These are phyloP conservation scores for Cytospora paraplurivora DNA, from an alignment of 2,329 filamentous ascomycete genomes.

Conservation along the genomic window DNA sequence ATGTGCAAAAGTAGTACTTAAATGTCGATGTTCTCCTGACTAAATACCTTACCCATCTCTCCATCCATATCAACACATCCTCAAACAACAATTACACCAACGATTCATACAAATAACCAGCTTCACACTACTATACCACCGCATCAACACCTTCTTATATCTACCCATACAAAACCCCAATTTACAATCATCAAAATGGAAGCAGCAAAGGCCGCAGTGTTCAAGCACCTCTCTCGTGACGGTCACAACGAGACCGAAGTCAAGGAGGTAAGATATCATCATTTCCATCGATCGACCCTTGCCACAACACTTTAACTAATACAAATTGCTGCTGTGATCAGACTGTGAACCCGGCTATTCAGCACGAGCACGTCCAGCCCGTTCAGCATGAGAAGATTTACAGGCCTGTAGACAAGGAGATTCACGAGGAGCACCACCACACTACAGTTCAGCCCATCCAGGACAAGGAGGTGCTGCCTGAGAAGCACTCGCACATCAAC, in stretches of 20 bases:
- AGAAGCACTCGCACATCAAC: not conserved
- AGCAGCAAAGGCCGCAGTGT: conserved; percentile 64
- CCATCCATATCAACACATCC: not conserved
- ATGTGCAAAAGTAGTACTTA: not conserved
- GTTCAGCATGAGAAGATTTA: conserved; percentile 63
- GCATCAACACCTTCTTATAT: too few species aligned
- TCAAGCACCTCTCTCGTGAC: conserved; percentile 60
- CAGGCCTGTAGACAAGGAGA: conserved; percentile 66
- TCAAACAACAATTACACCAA: not conserved
- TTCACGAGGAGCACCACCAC: conserved; percentile 74
- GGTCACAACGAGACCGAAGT: conserved; percentile 72
- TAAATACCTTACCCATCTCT: not conserved
- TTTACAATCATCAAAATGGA: conserved; percentile 55
- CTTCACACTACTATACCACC: too few species aligned
- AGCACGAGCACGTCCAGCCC: conserved; percentile 61
- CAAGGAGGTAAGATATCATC: conserved; percentile 50
- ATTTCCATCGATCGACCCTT: not conserved
- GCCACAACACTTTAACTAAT: not conserved
- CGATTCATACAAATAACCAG: not conserved
- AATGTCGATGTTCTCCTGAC: not conserved
- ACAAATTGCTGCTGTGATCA: not conserved
- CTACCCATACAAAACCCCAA: too few species aligned
- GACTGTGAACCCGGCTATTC: conserved; percentile 59
- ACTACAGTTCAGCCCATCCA: conserved; percentile 66
- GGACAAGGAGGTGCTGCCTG: not conserved